Evolutionary conservation across 1,284 basidiomycete genomes (phyloP), one percentile per base, ranked within the genome.

Genomic region (Cutaneotrichosporon sp.): DNA sequence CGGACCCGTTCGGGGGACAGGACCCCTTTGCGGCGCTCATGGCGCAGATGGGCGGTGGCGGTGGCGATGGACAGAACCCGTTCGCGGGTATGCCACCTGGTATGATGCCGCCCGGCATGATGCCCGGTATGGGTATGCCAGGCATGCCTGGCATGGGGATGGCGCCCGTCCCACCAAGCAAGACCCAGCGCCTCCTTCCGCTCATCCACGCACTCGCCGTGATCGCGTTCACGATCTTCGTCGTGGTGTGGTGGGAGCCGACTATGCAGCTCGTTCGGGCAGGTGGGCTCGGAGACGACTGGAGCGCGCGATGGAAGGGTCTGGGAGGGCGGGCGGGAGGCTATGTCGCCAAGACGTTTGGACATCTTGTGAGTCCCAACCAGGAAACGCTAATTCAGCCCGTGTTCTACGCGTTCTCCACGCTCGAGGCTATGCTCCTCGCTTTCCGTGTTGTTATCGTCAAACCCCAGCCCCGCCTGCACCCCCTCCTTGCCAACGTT

Each of bases 381-480:
- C 36, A 26, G 31, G 21, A 40, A 18, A 3, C 31, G 56, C 64
- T 69, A 22, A 67, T 55, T 5, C 61, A 81, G 80, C 80, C 80
- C n/a, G 65, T 81, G 14, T 81, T 81, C 68, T 81, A 77, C 76
- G 78, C 80, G 0, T 81, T 80, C 60, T 64, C 72, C 0, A 80
- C 80, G 0, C 64, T 81, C 18, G 75, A 80, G 55, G 70, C 77
- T 11, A 72, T 81, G 31, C 73, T 81, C 0, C 76, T 80, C 65
- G 78, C 77, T 1, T 79, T 77, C 0, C 73, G 79, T 56, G 71
- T 78, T 57, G 68, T 79, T 52, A 65, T 81, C 47, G 65, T 78
- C 61, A 63, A 74, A 69, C 75, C 75, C 18, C 76, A 75, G 5
- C 77, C 79, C 2, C 67, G 69, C 2, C 78, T 79, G 21, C 78